These are phyloP conservation scores for Syncephalis plumigaleata DNA, from an alignment of 371 early-diverging fungal species.

Conservation along the genomic window DNA sequence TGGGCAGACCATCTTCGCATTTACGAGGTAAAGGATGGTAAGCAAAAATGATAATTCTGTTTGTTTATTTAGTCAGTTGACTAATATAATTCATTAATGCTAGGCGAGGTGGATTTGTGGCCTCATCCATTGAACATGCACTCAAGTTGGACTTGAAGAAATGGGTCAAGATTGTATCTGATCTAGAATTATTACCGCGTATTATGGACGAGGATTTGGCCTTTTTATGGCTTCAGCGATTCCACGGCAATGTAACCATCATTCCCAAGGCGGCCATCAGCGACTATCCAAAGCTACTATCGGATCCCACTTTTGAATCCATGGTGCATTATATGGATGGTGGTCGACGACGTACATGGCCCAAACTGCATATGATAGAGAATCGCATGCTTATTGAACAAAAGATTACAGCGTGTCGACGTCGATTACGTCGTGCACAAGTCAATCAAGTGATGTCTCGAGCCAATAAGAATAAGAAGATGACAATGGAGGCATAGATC, in stretches of 20 bases:
- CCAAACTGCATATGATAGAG: slow-evolving; percentile 61
- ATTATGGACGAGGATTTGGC: slow-evolving; percentile 65
- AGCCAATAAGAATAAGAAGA: too few relatives aligned
- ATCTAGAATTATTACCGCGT: slow-evolving; percentile 57
- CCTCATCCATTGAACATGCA: slow-evolving; percentile 54
- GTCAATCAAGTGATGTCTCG: too few relatives aligned
- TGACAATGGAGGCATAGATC: too few relatives aligned
- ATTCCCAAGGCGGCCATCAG: slow-evolving; percentile 37
- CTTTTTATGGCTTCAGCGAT: slow-evolving; percentile 67
- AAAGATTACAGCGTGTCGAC: not conserved
- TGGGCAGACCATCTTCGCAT: slow-evolving; percentile 50
- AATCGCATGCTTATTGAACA: slow-evolving; percentile 64
- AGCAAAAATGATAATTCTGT: slow-evolving; percentile 2
- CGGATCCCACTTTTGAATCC: slow-evolving; percentile 47
- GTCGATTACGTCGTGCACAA: too few relatives aligned
- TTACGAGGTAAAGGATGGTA: slow-evolving; percentile 35
- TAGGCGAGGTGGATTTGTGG: slow-evolving; percentile 79
- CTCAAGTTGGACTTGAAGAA: slow-evolving; percentile 74
- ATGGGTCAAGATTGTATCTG: slow-evolving; percentile 65
- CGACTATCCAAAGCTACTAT: slow-evolving; percentile 49
- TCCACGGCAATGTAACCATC: slow-evolving; percentile 78
- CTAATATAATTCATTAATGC: not conserved
- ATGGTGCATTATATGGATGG: slow-evolving; percentile 31
- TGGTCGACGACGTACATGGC: slow-evolving; percentile 56
- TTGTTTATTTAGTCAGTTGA: not conserved